Evolutionary conservation across 2,329 filamentous ascomycete genomes (phyloP).

Genomic region (Diaporthe humulicola): DNA sequence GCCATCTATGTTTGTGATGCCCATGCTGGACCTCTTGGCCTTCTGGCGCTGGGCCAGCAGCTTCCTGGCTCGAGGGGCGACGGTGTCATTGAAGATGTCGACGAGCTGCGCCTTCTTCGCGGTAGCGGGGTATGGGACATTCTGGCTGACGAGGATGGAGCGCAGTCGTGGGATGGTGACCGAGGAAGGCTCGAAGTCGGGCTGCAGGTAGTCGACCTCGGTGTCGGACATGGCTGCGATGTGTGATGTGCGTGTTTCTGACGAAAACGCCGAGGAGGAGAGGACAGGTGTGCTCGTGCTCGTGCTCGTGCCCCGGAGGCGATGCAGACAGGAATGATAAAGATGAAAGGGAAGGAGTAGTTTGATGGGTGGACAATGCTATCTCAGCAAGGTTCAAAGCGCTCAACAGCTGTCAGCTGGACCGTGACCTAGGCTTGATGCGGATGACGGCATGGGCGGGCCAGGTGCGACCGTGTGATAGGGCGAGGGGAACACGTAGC

Average conservation of each 20-base stretch:
- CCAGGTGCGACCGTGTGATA: conserved; percentile 22
- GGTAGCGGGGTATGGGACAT: conserved; percentile 85
- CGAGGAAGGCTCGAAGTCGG: conserved; percentile 85
- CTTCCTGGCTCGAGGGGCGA: conserved; percentile 83
- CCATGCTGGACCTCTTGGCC: conserved; percentile 87
- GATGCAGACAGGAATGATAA: background rate
- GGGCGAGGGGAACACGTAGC: conserved; percentile 10
- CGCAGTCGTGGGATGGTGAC: conserved; percentile 91
- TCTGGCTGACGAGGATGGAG: conserved; percentile 91
- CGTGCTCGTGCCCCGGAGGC: background rate
- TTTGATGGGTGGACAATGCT: conserved; percentile 4
- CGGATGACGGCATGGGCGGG: conserved; percentile 28
- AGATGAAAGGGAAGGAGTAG: background rate
- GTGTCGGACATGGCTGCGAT: conserved; percentile 68
- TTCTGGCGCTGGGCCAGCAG: conserved; percentile 81
- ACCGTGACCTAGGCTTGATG: conserved; percentile 22
- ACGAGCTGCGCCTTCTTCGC: conserved; percentile 94
- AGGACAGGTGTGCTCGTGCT: background rate
- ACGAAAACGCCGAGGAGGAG: background rate
- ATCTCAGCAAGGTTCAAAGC: conserved; percentile 14
- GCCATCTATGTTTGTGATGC: conserved; percentile 79
- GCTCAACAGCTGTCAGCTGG: conserved; percentile 21
- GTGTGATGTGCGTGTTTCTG: conserved; percentile 34
- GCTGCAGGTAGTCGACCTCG: conserved; percentile 86
- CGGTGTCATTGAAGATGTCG: conserved; percentile 82